phyloP scores from a whole-genome alignment of 2,329 filamentous ascomycete genomes.

The Exophiala oligosperma region DNA sequence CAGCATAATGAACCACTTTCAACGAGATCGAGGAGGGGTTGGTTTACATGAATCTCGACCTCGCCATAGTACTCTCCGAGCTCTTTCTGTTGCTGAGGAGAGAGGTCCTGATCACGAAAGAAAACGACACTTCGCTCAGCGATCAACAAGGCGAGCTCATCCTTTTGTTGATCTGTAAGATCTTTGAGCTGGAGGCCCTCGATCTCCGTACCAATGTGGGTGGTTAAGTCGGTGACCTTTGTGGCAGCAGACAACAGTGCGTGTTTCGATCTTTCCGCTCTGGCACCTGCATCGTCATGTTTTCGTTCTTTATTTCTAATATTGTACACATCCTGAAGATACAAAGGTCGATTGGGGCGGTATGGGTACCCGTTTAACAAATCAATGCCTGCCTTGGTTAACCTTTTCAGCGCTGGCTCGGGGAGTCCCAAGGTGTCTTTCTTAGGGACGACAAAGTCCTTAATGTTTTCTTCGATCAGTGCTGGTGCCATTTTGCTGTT shows the following conservation, averaged over 20 bases:
- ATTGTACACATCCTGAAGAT: no score
- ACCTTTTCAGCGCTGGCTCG: constrained; percentile 54
- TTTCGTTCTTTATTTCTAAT: no score
- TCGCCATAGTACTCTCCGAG: constrained; percentile 38
- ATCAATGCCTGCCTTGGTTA: constrained; percentile 69
- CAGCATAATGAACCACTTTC: constrained; percentile 47
- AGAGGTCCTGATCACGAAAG: constrained; percentile 51
- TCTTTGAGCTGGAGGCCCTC: constrained; percentile 43
- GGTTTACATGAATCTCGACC: constrained; percentile 47
- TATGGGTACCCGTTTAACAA: constrained; percentile 47
- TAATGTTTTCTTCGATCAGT: constrained; percentile 62
- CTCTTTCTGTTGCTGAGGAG: constrained; percentile 37
- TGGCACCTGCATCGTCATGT: no score
- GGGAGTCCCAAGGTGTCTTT: constrained; percentile 68
- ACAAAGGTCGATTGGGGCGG: no score
- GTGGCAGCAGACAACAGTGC: no score
- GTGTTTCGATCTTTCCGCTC: no score
- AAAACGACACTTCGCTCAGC: constrained; percentile 54
- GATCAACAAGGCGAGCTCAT: constrained; percentile 58
- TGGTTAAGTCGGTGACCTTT: no score
- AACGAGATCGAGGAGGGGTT: constrained; percentile 44
- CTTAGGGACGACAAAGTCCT: constrained; percentile 61
- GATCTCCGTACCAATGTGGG: no score
- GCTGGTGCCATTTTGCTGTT: constrained; percentile 52
- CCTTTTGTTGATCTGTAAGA: constrained; percentile 61